phyloP scores from a whole-genome alignment of 192 early-diverging fungal species.

The Dissophora ornata region DNA sequence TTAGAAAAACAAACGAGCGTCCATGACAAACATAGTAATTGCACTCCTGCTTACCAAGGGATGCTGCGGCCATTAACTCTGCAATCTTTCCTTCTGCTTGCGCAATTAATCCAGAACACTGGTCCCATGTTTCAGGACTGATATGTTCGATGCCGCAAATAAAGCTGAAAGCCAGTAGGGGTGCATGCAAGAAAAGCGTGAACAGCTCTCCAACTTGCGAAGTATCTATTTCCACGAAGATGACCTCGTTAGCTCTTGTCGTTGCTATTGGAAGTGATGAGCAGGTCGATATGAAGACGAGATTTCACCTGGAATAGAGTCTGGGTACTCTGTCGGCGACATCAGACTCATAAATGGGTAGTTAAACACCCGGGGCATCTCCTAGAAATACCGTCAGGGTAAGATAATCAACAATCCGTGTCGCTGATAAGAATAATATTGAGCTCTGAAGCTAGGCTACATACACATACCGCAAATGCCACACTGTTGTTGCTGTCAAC shows the following conservation, averaged over 20 bases:
- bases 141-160: constrained; percentile 76
- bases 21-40: too few species aligned
- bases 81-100: constrained; percentile 65
- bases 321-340: constrained; percentile 90
- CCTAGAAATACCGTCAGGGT: constrained; percentile 47
- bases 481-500: constrained; percentile 91
- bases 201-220: constrained; percentile 89
- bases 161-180: constrained; percentile 89
- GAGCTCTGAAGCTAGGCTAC: neutral
- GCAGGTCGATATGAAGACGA: too few species aligned
- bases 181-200: constrained; percentile 93
- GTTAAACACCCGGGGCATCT: constrained; percentile 88
- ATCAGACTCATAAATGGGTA: constrained; percentile 89
- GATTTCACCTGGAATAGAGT: constrained; percentile 85
- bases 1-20: too few species aligned
- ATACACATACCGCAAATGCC: constrained; percentile 77
- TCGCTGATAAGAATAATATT: too few species aligned
- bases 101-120: constrained; percentile 65
- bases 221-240: constrained; percentile 43
- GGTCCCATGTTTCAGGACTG: constrained; percentile 74
- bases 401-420: too few species aligned
- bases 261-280: too few species aligned
- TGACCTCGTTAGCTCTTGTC: neutral
- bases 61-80: constrained; percentile 58
- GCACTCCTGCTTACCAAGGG: constrained; percentile 37